Evolutionary conservation across 1,139 yeast genomes (phyloP).

Genomic region (Geotrichum europaeum): DNA sequence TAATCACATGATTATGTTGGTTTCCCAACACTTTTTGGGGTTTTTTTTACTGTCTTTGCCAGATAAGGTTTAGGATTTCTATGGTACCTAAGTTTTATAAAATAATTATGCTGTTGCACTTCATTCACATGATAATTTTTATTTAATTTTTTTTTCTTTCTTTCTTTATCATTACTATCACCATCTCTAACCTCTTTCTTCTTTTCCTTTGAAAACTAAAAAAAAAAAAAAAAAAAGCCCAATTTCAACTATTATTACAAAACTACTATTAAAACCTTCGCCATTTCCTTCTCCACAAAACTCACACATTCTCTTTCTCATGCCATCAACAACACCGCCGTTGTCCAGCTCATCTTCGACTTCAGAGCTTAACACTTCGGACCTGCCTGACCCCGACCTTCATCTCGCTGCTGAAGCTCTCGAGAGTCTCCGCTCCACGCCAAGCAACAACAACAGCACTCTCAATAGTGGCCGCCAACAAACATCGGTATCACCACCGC

Average conservation of each 20-base stretch:
- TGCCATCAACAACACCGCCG: conserved; percentile 4
- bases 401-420: conserved; percentile 19
- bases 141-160: neutral
- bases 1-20: neutral
- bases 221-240: no score
- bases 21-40: neutral
- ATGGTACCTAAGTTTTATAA: neutral
- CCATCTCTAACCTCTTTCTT: no score
- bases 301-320: neutral
- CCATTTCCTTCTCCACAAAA: conserved; percentile 2
- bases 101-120: neutral
- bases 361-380: neutral
- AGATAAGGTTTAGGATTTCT: neutral
- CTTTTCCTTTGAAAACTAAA: no score
- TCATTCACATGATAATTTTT: neutral
- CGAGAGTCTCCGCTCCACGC: conserved; percentile 14
- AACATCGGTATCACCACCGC: conserved; percentile 1
- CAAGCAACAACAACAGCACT: neutral
- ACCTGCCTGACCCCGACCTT: conserved; percentile 10
- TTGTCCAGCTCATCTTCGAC: neutral
- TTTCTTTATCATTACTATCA: neutral
- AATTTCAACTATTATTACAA: neutral
- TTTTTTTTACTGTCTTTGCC: neutral
- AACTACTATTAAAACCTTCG: neutral
- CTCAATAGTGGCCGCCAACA: neutral